Base-by-base conservation (phyloP, 352 stramenopile genomes). In the Globisporangium solare region DNA sequence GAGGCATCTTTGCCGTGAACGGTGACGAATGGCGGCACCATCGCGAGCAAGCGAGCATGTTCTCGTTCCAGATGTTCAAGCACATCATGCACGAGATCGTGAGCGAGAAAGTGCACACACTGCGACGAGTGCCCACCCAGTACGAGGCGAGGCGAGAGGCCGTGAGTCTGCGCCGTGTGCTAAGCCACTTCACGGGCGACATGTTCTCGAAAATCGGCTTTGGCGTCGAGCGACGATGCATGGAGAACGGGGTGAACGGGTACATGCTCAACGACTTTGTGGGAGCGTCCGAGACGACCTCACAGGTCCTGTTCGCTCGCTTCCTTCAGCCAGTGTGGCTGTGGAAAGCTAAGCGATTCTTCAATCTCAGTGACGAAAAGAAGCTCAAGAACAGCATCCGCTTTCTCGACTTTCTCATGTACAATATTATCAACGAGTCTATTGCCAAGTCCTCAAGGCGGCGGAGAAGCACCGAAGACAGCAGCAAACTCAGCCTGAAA, bases 1-100 rank as follows among this genome's bases (percentile, higher is more conserved):
- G 79, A 20, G 87, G 85, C 17, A 94, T 95, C 55, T 90, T 94
- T 47, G 68, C 56, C 8, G 53, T 78, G 7, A 80, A 94, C 61
- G 80, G 83, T n/a, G 70, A 58, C 13, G 40, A 68, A 22, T 95
- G 86, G 86, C 68, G 65, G 27, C 58, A 79, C 52, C 84, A 95
- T 58, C 80, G 86, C 60, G 94, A 94, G 66, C 81, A 67, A 21
- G 88, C 85, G 54, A 96, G 86, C 54, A 85, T 97, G 18, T 95
- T 96, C 48, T 89, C 79, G 7, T 73, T 67, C 56, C 66, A 71
- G 41, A 82, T 70, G 71, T 73, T 88, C 50, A 58, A 63, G 47
- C 61, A 83, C 15, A 65, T 58, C n/a, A 82, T 89, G 79, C 62
- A 80, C 17, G 56, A 64, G 11, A 64, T 76, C 10, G 71, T 35